Base-by-base conservation (phyloP, 1,139 yeast species). In the Blastobotrys apis region DNA sequence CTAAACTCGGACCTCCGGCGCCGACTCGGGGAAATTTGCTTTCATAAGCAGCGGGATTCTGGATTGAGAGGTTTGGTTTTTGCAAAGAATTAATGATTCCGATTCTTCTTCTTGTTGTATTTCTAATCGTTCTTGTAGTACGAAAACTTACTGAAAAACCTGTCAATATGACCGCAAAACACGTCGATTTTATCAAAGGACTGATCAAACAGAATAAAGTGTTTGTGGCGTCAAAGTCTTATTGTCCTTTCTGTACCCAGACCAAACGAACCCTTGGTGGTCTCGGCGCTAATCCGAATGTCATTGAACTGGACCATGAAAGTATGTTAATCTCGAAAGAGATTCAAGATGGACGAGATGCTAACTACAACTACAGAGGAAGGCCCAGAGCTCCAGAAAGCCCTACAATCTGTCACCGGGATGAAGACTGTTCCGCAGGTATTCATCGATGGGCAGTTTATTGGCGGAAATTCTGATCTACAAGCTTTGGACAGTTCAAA, bases 381-480 rank as follows among this genome's bases (percentile, higher is more conserved):
- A 41, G 90, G 88, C 34, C 60, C 64, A 15, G 82, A 74, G n/a
- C 78, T 90, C 56, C 97, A 92, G 69, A 81, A 75, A 41, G 94
- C 94, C 47, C 74, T 92, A 52, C 64, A 61, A 38, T 80, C 83
- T 60, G 66, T 87, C 53, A 83, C 94, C 33, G 95, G 96, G 51
- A 97, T 92, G 72, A 75, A 79, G 56, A 87, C 97, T 33, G 97
- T 92, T 48, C 98, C 98, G 52, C 90, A 84, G 66, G 77, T 92
- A 53, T 88, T 83, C 69, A 88, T 92, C 63, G 80, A 75, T 42
- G 96, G 95, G 48, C 75, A 86, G 68, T 96, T 87, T 70, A 79
- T 92, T 58, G 98, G 98, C 51, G 98, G 98, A 49, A 85, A 87
- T 75, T 81, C 90, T 41, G 95, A 84, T 56, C 72, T 90, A 51